Evolutionary conservation across 768 basidiomycete species (phyloP), one percentile per base, ranked within the genome.

Genomic region (Pleurotus platypus): DNA sequence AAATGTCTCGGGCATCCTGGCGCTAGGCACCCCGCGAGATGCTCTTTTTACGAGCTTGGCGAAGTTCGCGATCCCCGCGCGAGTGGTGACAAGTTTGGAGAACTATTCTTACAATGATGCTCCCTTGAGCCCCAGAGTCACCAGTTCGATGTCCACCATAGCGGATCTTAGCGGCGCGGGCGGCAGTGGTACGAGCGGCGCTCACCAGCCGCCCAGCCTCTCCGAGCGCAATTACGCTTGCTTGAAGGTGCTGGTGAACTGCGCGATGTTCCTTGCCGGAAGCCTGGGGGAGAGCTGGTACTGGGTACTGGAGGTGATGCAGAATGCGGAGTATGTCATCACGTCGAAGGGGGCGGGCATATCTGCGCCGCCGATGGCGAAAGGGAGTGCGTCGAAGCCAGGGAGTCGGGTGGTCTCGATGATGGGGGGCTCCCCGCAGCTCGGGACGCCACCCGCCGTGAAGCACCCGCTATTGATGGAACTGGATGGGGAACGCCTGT

Each of bases 291-390:
- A 86, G 57, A 92, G 89, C 58, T 98, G 96, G 96, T 96, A 92
- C 68, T 80, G 87, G 46, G 82, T 98, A 7, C 76, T 98, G 53
- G 95, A 98, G 65, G 85, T 89, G 1, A 72, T 98, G 20, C 96
- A 98, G 72, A 98, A 94, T 62, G 95, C 96, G 5, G 94, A 96
- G 64, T 94, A 94, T 63, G 90, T 99, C 16, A 75, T 98, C 16
- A 83, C 82, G 7, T 75, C 80, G 63, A 88, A 85, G 70, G 83
- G 78, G 2, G 72, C 70, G 1, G 51, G 38, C 42, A 18, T 54
- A 39, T 35, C 30, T 35, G 30, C 30, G 0, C 30, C 30, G 9
- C 30, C 30, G 30, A 18, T 15, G 18, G 51, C n/a, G 16, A 20
- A 39, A 12, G 51, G 37, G 11, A 26, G 51, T 26, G 38, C 20